Percentiles rank a stretch among this genome's conserved stretches.
These are phyloP conservation scores for Dendrobium huoshanense DNA, from an alignment of 106 monocot species.

Conservation along the genomic window DNA sequence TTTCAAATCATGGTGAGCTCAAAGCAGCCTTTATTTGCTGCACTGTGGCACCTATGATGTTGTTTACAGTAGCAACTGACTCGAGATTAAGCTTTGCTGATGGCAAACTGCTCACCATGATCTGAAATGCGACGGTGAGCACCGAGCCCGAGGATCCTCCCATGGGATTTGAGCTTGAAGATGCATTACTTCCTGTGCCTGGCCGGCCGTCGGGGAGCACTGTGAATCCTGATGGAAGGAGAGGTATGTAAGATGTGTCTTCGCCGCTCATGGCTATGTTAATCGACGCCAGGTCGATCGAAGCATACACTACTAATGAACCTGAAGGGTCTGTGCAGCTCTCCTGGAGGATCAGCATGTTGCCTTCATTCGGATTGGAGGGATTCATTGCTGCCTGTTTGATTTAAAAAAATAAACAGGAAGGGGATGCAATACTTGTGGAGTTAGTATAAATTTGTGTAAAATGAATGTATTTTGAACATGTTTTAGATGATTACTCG, in stretches of 20 bases:
- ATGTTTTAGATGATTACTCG: conserved; percentile 40
- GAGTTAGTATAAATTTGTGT: background rate
- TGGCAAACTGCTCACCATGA: conserved; percentile 72
- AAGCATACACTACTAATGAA: conserved; percentile 65
- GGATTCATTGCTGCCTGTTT: conserved; percentile 10
- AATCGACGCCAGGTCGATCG: conserved; percentile 50
- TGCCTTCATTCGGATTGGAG: conserved; percentile 43
- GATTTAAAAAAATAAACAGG: background rate
- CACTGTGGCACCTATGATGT: conserved; percentile 73
- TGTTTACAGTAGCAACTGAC: conserved; percentile 68
- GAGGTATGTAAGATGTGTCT: conserved; percentile 57
- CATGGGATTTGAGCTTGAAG: conserved; percentile 43
- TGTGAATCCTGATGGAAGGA: conserved; percentile 79
- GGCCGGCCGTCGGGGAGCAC: conserved; percentile 60
- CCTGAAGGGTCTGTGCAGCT: conserved; percentile 77
- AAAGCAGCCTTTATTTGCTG: conserved; percentile 86
- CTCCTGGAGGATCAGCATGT: conserved; percentile 85
- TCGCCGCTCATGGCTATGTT: conserved; percentile 83
- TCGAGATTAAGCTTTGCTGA: conserved; percentile 68
- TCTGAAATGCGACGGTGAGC: conserved; percentile 74
- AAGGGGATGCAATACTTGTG: background rate
- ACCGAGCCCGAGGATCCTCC: conserved; percentile 34
- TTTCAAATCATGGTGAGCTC: conserved; percentile 41
- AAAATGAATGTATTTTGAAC: background rate
- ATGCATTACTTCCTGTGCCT: conserved; percentile 17